These are phyloP conservation scores for Nicotiana attenuata DNA, from an alignment of 257 asterid genomes.

Conservation along the genomic window DNA sequence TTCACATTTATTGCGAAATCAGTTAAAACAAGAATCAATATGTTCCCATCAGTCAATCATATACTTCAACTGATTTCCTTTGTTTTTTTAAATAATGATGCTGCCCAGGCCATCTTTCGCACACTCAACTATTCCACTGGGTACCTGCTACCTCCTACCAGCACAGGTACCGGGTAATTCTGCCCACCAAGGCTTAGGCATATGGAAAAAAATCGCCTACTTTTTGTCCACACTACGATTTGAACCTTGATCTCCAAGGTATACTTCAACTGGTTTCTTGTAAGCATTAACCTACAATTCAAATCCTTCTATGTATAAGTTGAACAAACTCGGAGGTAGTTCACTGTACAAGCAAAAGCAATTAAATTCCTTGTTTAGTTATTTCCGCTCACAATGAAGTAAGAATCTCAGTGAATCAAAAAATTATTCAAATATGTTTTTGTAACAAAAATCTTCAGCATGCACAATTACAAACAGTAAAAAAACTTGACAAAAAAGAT, in stretches of 20 bases:
- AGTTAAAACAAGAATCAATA: not conserved
- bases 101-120: not conserved
- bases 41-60: not conserved
- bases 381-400: not conserved
- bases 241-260: not conserved
- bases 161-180: not conserved
- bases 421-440: not conserved
- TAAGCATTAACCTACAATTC: not conserved
- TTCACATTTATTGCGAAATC: not conserved
- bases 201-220: not conserved
- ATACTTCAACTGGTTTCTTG: not conserved
- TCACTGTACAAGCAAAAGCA: not conserved
- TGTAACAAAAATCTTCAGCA: not conserved
- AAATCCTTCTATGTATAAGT: not conserved
- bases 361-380: not conserved
- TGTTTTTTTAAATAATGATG: not conserved
- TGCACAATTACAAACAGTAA: not conserved
- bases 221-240: not conserved
- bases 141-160: not conserved
- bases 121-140: not conserved
- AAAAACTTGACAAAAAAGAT: not conserved
- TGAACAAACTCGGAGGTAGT: not conserved
- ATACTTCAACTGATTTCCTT: not conserved
- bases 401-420: not conserved
- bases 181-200: not conserved